phyloP scores from a whole-genome alignment of 768 basidiomycete species.

The Mycena kentingensis region DNA sequence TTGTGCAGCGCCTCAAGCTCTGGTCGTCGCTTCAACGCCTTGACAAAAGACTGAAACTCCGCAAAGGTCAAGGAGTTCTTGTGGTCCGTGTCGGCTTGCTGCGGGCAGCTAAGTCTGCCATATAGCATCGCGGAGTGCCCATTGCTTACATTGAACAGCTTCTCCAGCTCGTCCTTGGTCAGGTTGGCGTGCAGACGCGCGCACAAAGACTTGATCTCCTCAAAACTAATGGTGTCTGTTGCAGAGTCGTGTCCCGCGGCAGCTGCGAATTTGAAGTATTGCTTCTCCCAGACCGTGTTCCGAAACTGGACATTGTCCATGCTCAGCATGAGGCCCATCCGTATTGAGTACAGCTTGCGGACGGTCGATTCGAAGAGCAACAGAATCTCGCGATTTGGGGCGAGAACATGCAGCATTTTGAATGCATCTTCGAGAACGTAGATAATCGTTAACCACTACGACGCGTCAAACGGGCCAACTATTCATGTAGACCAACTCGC shows the following conservation, averaged over 20 bases:
- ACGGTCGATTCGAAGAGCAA: conserved; percentile 67
- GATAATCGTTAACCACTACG: conserved; percentile 81
- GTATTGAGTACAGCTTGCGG: conserved; percentile 63
- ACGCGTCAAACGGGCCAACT: conserved; percentile 20
- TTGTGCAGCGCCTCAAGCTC: conserved; percentile 58
- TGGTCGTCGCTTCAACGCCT: conserved; percentile 61
- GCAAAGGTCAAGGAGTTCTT: conserved; percentile 55
- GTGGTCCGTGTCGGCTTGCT: conserved; percentile 46
- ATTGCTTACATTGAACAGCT: conserved; percentile 44
- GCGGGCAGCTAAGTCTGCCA: conserved; percentile 29
- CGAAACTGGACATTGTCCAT: conserved; percentile 69
- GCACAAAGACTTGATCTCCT: conserved; percentile 58
- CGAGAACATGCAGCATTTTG: conserved; percentile 86
- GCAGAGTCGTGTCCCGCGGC: conserved; percentile 55
- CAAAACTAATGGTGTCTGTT: conserved; percentile 48
- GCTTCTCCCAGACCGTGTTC: conserved; percentile 78
- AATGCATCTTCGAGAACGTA: conserved; percentile 58
- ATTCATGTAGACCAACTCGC: conserved; percentile 49
- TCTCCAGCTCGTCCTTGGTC: conserved; percentile 45
- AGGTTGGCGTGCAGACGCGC: conserved; percentile 55
- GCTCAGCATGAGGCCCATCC: conserved; percentile 75
- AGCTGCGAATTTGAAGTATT: conserved; percentile 74
- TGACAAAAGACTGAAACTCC: conserved; percentile 70
- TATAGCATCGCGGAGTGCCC: not conserved
- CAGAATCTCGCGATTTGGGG: conserved; percentile 55